phyloP scores from a whole-genome alignment of 208 protist genomes.

The Tritrichomonas foetus region DNA sequence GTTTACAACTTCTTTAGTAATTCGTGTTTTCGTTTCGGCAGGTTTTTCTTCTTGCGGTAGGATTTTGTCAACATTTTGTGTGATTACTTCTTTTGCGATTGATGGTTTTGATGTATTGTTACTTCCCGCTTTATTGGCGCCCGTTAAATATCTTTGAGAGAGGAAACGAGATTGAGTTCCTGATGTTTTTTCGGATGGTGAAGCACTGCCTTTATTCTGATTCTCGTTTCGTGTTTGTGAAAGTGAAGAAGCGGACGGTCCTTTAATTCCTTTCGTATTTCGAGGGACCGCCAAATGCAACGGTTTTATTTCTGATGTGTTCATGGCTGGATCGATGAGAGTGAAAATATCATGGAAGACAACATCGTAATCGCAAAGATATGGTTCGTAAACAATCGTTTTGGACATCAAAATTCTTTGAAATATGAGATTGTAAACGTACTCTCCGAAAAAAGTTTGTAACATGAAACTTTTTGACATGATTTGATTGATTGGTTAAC shows the following conservation, averaged over 20 bases:
- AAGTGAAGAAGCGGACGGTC: not conserved
- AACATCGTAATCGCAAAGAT: not conserved
- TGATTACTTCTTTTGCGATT: not conserved
- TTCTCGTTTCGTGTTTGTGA: not conserved
- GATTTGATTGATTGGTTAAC: no score
- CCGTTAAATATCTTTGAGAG: not conserved
- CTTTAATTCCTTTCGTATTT: not conserved
- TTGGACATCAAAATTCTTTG: not conserved
- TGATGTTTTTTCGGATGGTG: not conserved
- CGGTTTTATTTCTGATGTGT: not conserved
- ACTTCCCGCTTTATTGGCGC: not conserved
- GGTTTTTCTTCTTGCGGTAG: not conserved
- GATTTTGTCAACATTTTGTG: no score
- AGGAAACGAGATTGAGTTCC: not conserved
- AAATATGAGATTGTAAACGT: no score
- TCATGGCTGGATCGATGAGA: not conserved
- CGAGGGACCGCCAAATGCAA: not conserved
- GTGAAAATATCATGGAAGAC: not conserved
- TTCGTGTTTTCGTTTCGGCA: not conserved
- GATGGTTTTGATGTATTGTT: not conserved
- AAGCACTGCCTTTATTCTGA: not conserved
- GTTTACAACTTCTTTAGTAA: not conserved
- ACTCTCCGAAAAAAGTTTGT: no score
- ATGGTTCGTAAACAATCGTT: not conserved
- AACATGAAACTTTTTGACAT: no score